Base-by-base conservation (phyloP, 306 rosid genomes). In the Acacia melanoxylon region DNA sequence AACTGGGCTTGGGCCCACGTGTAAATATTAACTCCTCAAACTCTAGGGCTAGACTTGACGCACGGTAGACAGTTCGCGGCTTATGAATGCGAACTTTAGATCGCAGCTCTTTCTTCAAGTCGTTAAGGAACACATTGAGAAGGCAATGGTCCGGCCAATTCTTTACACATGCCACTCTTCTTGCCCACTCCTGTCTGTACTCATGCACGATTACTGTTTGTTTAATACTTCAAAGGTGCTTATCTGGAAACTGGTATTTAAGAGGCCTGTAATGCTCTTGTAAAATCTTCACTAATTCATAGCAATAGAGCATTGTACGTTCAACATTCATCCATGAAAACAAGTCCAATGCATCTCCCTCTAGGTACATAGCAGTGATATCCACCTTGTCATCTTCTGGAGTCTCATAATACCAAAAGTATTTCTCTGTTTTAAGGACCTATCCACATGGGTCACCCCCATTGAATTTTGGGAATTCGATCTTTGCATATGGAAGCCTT, bases 221-320 rank as follows among this genome's bases (percentile, higher is more conserved):
- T 11, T 11, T 11, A 13, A 45, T 45, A 3, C 1, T 13, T 0
- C 4, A 10, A 5, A 2, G 16, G 4, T 45, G 4, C 2, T 45
- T 4, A 11, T 45, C 15, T 0, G 15, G 49, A 4, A 11, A 11
- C 3, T 10, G 4, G 15, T 45, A 45, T 2, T 45, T 0, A 2
- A 13, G 51, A 11, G 51, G 4, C 12, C 4, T 5, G 13, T 11
- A 45, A 4, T 12, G 16, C 16, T 45, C 51, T 13, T 45, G 16
- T 11, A 45, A 11, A 1, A 13, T 13, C 1, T 0, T 45, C 4
- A 52, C 59, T 1, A 52, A 4, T 5, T 52, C 59, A 1, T 52
- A n/a, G 8, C 0, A 52, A 4, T 16, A 17, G 1, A 52, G 7
- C 20, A 17, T 16, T 0, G 6, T 19, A 1, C 0, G n/a, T 4